A percentile compares a stretch with the other conserved stretches of the same genome.
Evolutionary conservation across 1,139 yeast species (phyloP).

Genomic region (Debaryomyces sp.): DNA sequence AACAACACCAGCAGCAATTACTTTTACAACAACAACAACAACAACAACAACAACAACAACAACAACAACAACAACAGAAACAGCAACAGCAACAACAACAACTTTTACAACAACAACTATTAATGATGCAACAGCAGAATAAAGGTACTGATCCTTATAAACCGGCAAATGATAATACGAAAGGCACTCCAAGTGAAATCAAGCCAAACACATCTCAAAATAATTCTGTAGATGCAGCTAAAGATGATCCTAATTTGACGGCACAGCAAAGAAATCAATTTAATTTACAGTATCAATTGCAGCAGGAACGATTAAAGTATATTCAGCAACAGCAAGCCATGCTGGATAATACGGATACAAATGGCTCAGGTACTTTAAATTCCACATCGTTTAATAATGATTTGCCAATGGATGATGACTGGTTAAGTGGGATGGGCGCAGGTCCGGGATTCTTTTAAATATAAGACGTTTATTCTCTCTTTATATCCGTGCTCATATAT

Average conservation of each 20-base stretch:
- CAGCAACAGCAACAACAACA: conserved; percentile 14
- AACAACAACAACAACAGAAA: conserved; percentile 4
- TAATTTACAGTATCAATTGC: conserved; percentile 23
- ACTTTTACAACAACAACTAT: conserved; percentile 16
- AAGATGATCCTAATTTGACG: conserved; percentile 13
- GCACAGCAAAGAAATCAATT: conserved; percentile 24
- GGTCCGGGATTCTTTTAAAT: conserved; percentile 35
- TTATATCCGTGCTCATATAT: background rate
- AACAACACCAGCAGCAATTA: conserved; percentile 13
- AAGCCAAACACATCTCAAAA: background rate
- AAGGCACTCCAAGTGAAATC: background rate
- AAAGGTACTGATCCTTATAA: background rate
- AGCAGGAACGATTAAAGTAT: conserved; percentile 15
- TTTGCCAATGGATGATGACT: conserved; percentile 20
- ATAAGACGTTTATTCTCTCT: background rate
- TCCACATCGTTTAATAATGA: conserved; percentile 7
- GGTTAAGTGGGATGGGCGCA: conserved; percentile 42
- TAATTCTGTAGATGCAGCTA: background rate
- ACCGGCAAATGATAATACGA: background rate
- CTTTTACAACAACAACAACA: conserved; percentile 6
- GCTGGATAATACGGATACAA: background rate
- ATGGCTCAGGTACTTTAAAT: background rate
- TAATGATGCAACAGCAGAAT: conserved; percentile 15
- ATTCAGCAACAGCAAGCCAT: conserved; percentile 16
- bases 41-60: conserved; percentile 12